phyloP scores from a whole-genome alignment of 352 stramenopile genomes.

The Phytophthora rubi region DNA sequence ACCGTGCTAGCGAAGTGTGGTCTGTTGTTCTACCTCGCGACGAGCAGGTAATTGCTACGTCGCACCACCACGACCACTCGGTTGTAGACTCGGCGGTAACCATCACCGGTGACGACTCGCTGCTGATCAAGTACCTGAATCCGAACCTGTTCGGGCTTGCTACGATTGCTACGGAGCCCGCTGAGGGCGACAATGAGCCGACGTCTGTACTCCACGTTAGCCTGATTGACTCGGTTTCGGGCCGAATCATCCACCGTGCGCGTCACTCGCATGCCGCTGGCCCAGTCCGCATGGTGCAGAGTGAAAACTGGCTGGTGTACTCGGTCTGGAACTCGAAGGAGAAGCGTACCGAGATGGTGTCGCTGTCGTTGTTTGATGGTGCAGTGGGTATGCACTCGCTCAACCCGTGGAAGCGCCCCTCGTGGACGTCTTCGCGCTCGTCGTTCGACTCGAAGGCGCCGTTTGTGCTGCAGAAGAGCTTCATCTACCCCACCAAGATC shows the following conservation, averaged over 20 bases:
- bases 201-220: slow-evolving; percentile 85
- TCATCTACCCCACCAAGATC: slow-evolving; percentile 92
- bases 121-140: slow-evolving; percentile 98
- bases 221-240: slow-evolving; percentile 95
- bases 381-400: slow-evolving; percentile 96
- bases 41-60: slow-evolving; percentile 61
- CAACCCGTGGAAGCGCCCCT: slow-evolving; percentile 94
- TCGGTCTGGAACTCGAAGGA: slow-evolving; percentile 95
- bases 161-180: slow-evolving; percentile 71
- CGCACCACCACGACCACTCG: slow-evolving; percentile 62
- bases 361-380: slow-evolving; percentile 94
- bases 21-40: slow-evolving; percentile 71
- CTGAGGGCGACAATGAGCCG: slow-evolving; percentile 41
- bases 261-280: slow-evolving; percentile 83
- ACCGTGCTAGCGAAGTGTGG: slow-evolving; percentile 66
- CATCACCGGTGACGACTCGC: slow-evolving; percentile 94
- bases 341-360: slow-evolving; percentile 85
- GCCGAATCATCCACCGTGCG: slow-evolving; percentile 92
- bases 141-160: slow-evolving; percentile 94
- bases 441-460: slow-evolving; percentile 91
- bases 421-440: slow-evolving; percentile 89
- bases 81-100: slow-evolving; percentile 83
- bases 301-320: slow-evolving; percentile 98
- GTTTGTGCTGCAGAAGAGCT: slow-evolving; percentile 96
- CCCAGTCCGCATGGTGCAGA: slow-evolving; percentile 79